Base-by-base conservation (phyloP, 2,329 filamentous ascomycete genomes). In the Ceratocystis eucalypticola region DNA sequence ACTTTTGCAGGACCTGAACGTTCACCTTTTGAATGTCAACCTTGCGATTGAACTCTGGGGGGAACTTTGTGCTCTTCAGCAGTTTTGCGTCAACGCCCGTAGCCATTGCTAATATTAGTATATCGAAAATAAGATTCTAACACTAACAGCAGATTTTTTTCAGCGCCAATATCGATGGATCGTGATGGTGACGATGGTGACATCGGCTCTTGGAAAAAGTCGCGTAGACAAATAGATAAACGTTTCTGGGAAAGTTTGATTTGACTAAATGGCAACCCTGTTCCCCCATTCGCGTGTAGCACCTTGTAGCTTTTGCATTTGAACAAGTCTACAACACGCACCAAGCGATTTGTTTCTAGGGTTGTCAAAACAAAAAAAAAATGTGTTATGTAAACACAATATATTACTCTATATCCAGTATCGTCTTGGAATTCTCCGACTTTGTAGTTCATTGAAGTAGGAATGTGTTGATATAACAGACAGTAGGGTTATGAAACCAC, bases 21-120 rank as follows among this genome's bases (percentile, higher is more conserved):
- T 99, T 96, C 76, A 99, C 91, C 79, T 97, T 97, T 71, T 87
- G 85, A 84, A 95, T 96, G 79, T 99, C 92, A 70, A 99, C 94
- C 79, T 96, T 96, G 74, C 89, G 86, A 74, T 84, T 93, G 78
- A 97, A 99, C 74, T 96, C 91, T 6, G 87, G 82, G 59, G 94
- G 94, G 70, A 96, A 97, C 74, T 95, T 96, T 66, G 92, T 97
- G 76, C 87, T 87, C 81, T 88, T 89, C 66, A 96, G 79, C 72
- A 96, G 84, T 80, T 95, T 96, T 70, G 89, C 87, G 76, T 96
- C 93, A 69, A 94, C 90, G 70, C 85, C 88, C 65, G 88, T 87
- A 71, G 89, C 88, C 90, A 94, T 94, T 70, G 70, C 79, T 30
- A 8, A n/a, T n/a, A 30, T 37, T 12, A 17, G 8, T 53, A 28